Percentiles rank a stretch among this genome's conserved stretches.
Evolutionary conservation across 83 land plant genomes (phyloP).

Genomic region (Diphasiastrum complanatum): DNA sequence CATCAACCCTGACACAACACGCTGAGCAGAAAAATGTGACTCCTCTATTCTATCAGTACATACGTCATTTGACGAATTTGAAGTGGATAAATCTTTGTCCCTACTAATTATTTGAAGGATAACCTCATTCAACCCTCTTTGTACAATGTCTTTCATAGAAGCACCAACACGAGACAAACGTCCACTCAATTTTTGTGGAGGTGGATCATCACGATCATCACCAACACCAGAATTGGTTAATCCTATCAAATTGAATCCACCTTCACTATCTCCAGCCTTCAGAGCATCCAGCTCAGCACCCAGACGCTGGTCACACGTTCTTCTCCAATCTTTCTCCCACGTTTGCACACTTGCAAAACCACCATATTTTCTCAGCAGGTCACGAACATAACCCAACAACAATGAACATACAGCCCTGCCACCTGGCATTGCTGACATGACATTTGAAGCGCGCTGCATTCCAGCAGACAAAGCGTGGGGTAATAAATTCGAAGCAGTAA

Average conservation of each 20-base stretch:
- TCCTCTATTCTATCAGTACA: slow-evolving; percentile 51
- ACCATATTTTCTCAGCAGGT: slow-evolving; percentile 65
- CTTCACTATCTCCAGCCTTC: slow-evolving; percentile 45
- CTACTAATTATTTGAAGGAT: slow-evolving; percentile 39
- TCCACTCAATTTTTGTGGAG: slow-evolving; percentile 55
- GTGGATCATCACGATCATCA: slow-evolving; percentile 73
- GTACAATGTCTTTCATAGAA: slow-evolving; percentile 68
- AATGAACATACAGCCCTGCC: slow-evolving; percentile 49
- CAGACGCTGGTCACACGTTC: slow-evolving; percentile 63
- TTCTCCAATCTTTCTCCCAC: slow-evolving; percentile 80
- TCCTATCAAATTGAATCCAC: slow-evolving; percentile 35
- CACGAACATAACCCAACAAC: slow-evolving; percentile 48
- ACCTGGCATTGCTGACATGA: slow-evolving; percentile 49
- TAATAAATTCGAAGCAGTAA: slow-evolving; percentile 63
- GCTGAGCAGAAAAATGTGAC: slow-evolving; percentile 48
- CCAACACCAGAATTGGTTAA: slow-evolving; percentile 40
- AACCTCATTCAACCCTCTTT: slow-evolving; percentile 51
- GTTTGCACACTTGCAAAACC: slow-evolving; percentile 48
- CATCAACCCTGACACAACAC: slow-evolving; percentile 43
- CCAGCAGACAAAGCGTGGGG: slow-evolving; percentile 66
- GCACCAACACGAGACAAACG: slow-evolving; percentile 50
- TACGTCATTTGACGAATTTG: slow-evolving; percentile 24
- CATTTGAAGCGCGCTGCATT: slow-evolving; percentile 52
- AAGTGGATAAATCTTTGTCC: slow-evolving; percentile 49
- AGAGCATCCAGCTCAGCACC: slow-evolving; percentile 69